Percentiles rank a stretch among this genome's conserved stretches.
Evolutionary conservation across 495 filamentous ascomycete genomes (phyloP).

Genomic region (Penicillium verhagenii): DNA sequence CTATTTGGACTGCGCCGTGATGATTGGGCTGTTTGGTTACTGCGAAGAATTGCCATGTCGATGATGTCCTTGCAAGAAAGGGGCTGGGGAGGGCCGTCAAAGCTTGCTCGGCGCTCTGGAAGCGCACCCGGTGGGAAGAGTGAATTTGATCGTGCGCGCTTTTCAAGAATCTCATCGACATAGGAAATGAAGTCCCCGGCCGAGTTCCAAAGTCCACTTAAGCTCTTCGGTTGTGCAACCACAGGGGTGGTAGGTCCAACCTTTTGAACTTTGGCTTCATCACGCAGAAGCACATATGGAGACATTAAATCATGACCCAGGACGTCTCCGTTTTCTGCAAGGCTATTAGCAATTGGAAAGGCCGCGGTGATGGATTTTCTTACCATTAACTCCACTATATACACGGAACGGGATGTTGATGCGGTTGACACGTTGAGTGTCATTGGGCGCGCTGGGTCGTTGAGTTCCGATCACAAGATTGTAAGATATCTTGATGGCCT

Average conservation of each 20-base stretch:
- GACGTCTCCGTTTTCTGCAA: conserved; percentile 60
- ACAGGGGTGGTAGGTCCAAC: conserved; percentile 22
- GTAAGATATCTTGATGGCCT: conserved; percentile 92
- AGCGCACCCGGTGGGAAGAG: conserved; percentile 67
- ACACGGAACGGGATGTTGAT: conserved; percentile 95
- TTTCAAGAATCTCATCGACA: conserved; percentile 74
- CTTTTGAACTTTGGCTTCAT: conserved; percentile 63
- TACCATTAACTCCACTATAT: conserved; percentile 80
- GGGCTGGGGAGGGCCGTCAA: conserved; percentile 33
- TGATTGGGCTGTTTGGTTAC: conserved; percentile 60
- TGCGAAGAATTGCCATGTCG: conserved; percentile 81
- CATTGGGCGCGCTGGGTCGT: conserved; percentile 69
- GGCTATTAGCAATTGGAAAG: conserved; percentile 19
- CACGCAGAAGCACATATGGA: conserved; percentile 86
- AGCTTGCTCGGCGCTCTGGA: conserved; percentile 53
- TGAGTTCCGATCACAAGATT: conserved; percentile 91
- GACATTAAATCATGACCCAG: conserved; percentile 86
- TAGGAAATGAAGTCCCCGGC: conserved; percentile 69
- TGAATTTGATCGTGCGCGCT: conserved; percentile 50
- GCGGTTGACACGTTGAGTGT: conserved; percentile 80
- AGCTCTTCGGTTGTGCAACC: conserved; percentile 36
- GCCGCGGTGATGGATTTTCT: conserved; percentile 11
- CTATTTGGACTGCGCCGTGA: conserved; percentile 72
- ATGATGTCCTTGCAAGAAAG: conserved; percentile 78
- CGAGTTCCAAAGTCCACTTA: conserved; percentile 41